A percentile compares a stretch with the other conserved stretches of the same genome.
Conservation (phyloP, 2,329 filamentous ascomycete genomes). For the Orbilia ellipsospora region DNA sequence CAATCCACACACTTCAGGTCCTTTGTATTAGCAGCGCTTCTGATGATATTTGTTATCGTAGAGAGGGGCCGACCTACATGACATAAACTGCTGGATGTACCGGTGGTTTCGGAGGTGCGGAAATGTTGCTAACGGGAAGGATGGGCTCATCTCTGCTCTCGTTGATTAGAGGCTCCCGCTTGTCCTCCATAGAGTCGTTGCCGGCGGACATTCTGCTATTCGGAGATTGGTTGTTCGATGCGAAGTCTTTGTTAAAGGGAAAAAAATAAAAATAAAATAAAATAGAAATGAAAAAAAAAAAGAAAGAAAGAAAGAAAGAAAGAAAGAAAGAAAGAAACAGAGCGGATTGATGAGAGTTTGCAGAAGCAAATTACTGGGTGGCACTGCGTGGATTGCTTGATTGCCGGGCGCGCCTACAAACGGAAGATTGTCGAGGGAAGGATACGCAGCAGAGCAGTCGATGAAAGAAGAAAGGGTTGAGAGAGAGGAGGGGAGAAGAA, state of each 20-base stretch:
- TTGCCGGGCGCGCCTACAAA: not conserved
- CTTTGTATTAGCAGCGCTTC: slow-evolving; percentile 37
- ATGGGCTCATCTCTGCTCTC: slow-evolving; percentile 42
- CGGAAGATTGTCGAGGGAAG: not conserved
- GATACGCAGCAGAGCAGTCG: not conserved
- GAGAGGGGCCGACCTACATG: slow-evolving; percentile 65
- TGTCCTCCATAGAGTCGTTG: slow-evolving; percentile 37
- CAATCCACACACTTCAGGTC: slow-evolving; percentile 81
- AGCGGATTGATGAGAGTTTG: not conserved
- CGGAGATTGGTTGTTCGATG: not conserved
- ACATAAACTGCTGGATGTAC: slow-evolving; percentile 91
- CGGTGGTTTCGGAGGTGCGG: slow-evolving; percentile 71
- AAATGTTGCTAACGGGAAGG: slow-evolving; percentile 58
- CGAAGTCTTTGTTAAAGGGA: not conserved
- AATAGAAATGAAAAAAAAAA: not conserved
- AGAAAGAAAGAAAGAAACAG: not conserved
- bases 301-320: not conserved
- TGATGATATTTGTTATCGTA: slow-evolving; percentile 1
- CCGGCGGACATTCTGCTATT: slow-evolving; percentile 24
- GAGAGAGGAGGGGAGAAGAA: not conserved
- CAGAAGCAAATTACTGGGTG: not conserved
- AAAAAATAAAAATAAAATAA: not conserved
- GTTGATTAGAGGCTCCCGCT: slow-evolving; percentile 38
- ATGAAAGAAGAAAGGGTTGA: not conserved
- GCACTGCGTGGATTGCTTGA: not conserved